A percentile compares a stretch with the other conserved stretches of the same genome.
Evolutionary conservation across 306 rosid species (phyloP).

Genomic region (Trichosanthes cucumerina): DNA sequence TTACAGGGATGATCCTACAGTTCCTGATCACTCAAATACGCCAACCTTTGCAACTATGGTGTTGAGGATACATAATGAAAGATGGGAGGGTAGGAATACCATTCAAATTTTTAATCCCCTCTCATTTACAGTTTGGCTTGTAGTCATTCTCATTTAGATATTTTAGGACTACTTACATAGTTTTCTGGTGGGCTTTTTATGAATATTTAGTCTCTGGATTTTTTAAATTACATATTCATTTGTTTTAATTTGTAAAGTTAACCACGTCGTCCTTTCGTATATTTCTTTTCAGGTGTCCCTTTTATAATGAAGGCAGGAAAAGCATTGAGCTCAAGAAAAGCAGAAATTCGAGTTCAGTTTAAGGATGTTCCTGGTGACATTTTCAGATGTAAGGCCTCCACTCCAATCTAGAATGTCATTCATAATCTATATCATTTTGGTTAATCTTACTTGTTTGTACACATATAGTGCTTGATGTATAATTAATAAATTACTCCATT

Average conservation of each 20-base stretch:
- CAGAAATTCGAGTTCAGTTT: constrained; percentile 89
- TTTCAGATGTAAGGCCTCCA: constrained; percentile 58
- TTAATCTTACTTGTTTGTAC: background rate
- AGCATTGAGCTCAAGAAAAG: constrained; percentile 79
- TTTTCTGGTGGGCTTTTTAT: background rate
- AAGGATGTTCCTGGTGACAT: constrained; percentile 99
- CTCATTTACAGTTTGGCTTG: background rate
- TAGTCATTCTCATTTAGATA: background rate
- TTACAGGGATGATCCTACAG: constrained; percentile 88
- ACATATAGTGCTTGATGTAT: background rate
- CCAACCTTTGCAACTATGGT: constrained; percentile 87
- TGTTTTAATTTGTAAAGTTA: background rate
- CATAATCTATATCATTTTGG: background rate
- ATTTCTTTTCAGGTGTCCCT: constrained; percentile 57
- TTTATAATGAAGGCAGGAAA: constrained; percentile 94
- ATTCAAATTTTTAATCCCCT: background rate
- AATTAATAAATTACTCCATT: background rate
- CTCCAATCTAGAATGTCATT: background rate
- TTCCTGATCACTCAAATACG: constrained; percentile 84
- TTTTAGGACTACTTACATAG: background rate
- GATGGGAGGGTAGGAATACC: constrained; percentile 81
- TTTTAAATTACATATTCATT: background rate
- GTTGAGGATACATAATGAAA: constrained; percentile 81
- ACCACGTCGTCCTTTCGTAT: background rate
- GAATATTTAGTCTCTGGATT: background rate